Base-by-base conservation (phyloP, 2,329 filamentous ascomycete genomes). In the Akanthomyces uredinophilus region DNA sequence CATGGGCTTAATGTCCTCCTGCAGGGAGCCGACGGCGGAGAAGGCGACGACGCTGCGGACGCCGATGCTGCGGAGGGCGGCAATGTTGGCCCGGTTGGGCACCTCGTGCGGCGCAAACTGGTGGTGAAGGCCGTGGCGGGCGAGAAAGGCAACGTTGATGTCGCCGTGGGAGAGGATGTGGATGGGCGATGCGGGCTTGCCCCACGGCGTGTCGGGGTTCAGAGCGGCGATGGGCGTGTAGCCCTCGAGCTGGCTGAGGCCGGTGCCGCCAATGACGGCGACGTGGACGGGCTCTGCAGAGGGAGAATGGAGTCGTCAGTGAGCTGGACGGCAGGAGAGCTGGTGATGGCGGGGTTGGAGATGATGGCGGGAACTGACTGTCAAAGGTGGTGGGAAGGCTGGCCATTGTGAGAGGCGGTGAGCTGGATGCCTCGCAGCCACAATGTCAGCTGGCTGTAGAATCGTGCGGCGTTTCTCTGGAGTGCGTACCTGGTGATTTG, bases 11-110 rank as follows among this genome's bases (percentile, higher is more conserved):
- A 99, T 94, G 71, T 92, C 86, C 79, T 97, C 95, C 73, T 90
- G 91, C 73, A 99, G 80, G 70, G 89, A 94, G 65, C 95, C 95
- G 62, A 99, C 95, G 54, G 95, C 95, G 66, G 89, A 94, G 81
- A 99, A 99, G 66, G 94, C 92, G 72, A 99, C 91, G 74, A 98
- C 86, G 73, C 87, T 90, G 71, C 93, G 88, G 51, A 98, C 95
- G 67, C 95, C 95, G 64, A 99, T 82, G 70, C 86, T 87, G 67
- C 95, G 88, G 65, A 99, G 83, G n/a, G 95, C 95, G n/a, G 95
- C 94, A 71, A 99, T 96, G 81, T 98, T 99, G 77, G 95, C 95
- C 66, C 91, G 91, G 67, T 88, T 86, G 64, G 93, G 92, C n/a
- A 99, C 90, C 78, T 99, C 95, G 73, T 97, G 93, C 0, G 95